These are phyloP conservation scores for Coprinellus micaceus DNA, from an alignment of 768 basidiomycete genomes.

Conservation along the genomic window DNA sequence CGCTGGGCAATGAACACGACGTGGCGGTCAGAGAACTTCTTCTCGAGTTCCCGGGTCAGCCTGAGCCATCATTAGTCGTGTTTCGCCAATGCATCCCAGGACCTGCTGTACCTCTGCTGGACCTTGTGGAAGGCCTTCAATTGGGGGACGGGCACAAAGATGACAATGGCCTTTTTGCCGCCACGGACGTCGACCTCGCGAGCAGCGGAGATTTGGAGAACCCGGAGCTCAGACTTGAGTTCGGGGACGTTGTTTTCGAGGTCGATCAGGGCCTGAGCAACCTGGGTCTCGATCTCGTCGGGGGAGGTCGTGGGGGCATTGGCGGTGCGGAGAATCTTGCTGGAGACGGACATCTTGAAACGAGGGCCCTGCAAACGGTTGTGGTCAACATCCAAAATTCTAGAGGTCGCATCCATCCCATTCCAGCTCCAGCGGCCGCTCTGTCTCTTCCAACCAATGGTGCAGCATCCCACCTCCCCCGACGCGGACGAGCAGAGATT, in stretches of 20 bases:
- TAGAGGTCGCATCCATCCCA: constrained; percentile 53
- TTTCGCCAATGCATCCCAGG: constrained; percentile 8
- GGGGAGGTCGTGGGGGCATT: constrained; percentile 89
- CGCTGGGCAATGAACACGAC: constrained; percentile 99
- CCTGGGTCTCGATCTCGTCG: constrained; percentile 84
- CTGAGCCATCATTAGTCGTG: constrained; percentile 37
- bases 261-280: constrained; percentile 96
- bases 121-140: constrained; percentile 98
- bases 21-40: constrained; percentile 99
- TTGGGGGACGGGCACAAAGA: constrained; percentile 97
- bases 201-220: constrained; percentile 95
- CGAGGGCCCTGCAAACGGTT: constrained; percentile 31
- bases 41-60: constrained; percentile 97
- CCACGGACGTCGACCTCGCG: constrained; percentile 99
- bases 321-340: constrained; percentile 93
- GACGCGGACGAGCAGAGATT: constrained; percentile 24
- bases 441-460: constrained; percentile 17
- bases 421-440: constrained; percentile 26
- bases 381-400: constrained; percentile 48
- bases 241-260: constrained; percentile 98
- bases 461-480: constrained; percentile 13
- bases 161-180: constrained; percentile 98
- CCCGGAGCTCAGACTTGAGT: constrained; percentile 93
- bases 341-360: constrained; percentile 72
- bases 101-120: constrained; percentile 74